A percentile compares a stretch with the other conserved stretches of the same genome.
Evolutionary conservation across 108 stramenopile genomes (phyloP).

Genomic region (Cylindrotheca closterium): DNA sequence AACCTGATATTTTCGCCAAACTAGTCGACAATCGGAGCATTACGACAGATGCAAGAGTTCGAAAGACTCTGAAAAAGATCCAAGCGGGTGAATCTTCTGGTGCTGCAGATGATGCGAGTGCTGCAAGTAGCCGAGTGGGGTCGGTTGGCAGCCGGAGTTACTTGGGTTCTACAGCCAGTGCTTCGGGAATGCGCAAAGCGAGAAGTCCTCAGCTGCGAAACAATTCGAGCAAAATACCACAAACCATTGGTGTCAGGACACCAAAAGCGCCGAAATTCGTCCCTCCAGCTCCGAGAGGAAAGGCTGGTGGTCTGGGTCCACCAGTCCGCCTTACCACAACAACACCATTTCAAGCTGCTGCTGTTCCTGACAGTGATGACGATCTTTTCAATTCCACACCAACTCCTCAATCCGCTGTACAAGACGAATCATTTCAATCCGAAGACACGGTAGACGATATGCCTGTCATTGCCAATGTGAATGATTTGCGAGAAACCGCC

Average conservation of each 20-base stretch:
- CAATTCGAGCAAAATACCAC: constrained; percentile 12
- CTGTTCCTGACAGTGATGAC: background rate
- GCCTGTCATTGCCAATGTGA: constrained; percentile 36
- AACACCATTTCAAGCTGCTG: background rate
- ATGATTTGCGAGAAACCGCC: constrained; percentile 32
- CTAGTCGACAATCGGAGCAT: constrained; percentile 39
- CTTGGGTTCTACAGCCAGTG: constrained; percentile 1
- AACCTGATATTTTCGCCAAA: constrained; percentile 55
- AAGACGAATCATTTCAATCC: constrained; percentile 28
- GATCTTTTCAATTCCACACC: background rate
- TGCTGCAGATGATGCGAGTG: constrained; percentile 37
- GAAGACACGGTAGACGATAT: constrained; percentile 23
- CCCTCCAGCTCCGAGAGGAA: background rate
- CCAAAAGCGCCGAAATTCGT: background rate
- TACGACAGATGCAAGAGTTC: constrained; percentile 44
- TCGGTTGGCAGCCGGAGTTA: constrained; percentile 20
- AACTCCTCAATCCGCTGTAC: background rate
- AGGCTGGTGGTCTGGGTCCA: constrained; percentile 20
- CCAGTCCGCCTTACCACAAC: constrained; percentile 20
- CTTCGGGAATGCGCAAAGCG: background rate
- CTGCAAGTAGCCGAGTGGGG: constrained; percentile 38
- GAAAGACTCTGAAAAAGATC: constrained; percentile 52
- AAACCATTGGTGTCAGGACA: constrained; percentile 27
- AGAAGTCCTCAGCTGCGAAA: background rate
- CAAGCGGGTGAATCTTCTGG: constrained; percentile 28